A percentile compares a stretch with the other conserved stretches of the same genome.
These are phyloP conservation scores for Colletotrichum spinosum DNA, from an alignment of 2,329 filamentous ascomycete genomes.

Conservation along the genomic window DNA sequence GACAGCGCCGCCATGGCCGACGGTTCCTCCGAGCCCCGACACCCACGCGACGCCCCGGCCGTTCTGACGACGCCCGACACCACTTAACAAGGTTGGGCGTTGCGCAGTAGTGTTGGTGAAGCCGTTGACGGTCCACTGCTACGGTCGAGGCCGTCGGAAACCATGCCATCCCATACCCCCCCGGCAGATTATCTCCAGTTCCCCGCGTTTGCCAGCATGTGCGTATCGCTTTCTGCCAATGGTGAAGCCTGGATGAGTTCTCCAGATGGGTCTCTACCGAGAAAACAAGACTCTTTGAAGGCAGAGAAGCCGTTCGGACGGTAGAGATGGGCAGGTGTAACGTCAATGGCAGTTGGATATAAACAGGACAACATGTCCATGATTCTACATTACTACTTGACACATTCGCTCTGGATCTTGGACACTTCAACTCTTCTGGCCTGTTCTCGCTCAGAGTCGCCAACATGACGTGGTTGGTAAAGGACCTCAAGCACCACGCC, in stretches of 20 bases:
- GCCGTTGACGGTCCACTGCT: neutral
- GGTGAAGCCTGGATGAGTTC: neutral
- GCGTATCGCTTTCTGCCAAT: slow-evolving; percentile 19
- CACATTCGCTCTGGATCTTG: no score
- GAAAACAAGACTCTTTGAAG: neutral
- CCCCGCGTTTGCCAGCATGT: slow-evolving; percentile 22
- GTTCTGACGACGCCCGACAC: slow-evolving; percentile 26
- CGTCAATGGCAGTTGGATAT: slow-evolving; percentile 15
- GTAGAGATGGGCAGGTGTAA: slow-evolving; percentile 7
- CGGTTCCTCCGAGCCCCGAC: slow-evolving; percentile 21
- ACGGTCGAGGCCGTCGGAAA: slow-evolving; percentile 6
- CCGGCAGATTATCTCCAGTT: slow-evolving; percentile 19
- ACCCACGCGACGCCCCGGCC: neutral
- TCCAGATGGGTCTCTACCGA: neutral
- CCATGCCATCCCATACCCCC: slow-evolving; percentile 3
- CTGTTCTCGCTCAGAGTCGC: neutral
- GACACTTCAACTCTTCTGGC: no score
- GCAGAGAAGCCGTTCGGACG: slow-evolving; percentile 6
- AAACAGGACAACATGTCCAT: slow-evolving; percentile 6
- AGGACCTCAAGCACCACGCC: slow-evolving; percentile 16
- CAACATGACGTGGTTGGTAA: slow-evolving; percentile 27
- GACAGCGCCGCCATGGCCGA: slow-evolving; percentile 21
- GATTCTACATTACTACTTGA: no score
- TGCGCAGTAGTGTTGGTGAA: slow-evolving; percentile 1
- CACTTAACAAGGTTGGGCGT: neutral